Percentiles rank a stretch among this genome's conserved stretches.
Conservation (phyloP, 2,329 filamentous ascomycete genomes). For the Fusarium staphyleae region DNA sequence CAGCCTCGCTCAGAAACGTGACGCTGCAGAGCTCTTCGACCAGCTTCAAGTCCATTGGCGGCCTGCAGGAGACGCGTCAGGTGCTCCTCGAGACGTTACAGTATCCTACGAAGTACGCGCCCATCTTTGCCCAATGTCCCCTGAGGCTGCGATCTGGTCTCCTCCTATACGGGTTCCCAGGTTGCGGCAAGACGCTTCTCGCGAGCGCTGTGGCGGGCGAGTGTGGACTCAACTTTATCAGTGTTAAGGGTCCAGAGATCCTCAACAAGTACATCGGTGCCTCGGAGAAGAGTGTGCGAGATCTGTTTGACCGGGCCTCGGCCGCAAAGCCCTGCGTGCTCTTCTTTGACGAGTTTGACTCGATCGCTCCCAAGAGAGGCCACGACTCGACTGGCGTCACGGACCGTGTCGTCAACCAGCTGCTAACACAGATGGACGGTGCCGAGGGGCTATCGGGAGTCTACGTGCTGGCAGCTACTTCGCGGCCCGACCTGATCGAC, state of each 20-base stretch:
- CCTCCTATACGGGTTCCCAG: conserved; percentile 91
- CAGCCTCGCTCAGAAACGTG: conserved; percentile 92
- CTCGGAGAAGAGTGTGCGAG: conserved; percentile 93
- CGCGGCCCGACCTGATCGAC: conserved; percentile 92
- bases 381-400: conserved; percentile 99
- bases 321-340: conserved; percentile 92
- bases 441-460: conserved; percentile 94
- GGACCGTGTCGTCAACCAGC: conserved; percentile 96
- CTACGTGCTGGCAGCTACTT: conserved; percentile 94
- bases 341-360: conserved; percentile 99
- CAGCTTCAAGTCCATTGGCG: conserved; percentile 91
- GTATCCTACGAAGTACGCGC: conserved; percentile 97
- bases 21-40: conserved; percentile 92
- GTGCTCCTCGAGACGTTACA: conserved; percentile 94
- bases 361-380: conserved; percentile 94
- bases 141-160: conserved; percentile 92
- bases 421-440: conserved; percentile 98
- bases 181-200: conserved; percentile 94
- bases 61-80: conserved; percentile 82
- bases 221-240: conserved; percentile 98
- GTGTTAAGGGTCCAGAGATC: conserved; percentile 97
- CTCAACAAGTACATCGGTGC: conserved; percentile 99
- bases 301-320: conserved; percentile 90
- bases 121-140: conserved; percentile 95
- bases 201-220: conserved; percentile 97